These are phyloP conservation scores for Entomortierella parvispora DNA, from an alignment of 192 early-diverging fungal genomes.

Conservation along the genomic window DNA sequence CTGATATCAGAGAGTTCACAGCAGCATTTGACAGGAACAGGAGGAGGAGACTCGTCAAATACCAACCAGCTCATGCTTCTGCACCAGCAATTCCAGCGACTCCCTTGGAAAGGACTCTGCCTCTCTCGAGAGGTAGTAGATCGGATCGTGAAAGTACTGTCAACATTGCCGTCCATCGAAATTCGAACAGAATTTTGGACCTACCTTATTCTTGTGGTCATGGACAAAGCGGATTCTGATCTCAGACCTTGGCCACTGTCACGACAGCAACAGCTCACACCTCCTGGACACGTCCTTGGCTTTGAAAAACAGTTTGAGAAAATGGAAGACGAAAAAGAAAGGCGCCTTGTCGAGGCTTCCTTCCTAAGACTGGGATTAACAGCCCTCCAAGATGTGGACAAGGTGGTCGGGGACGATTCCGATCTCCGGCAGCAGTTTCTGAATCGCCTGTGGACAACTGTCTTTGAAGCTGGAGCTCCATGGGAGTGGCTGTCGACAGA, in stretches of 20 bases:
- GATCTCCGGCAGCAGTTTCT: conserved; percentile 32
- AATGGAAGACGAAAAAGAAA: not conserved
- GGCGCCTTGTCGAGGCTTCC: conserved; percentile 20
- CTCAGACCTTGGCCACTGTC: conserved; percentile 12
- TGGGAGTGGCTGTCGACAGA: conserved; percentile 17
- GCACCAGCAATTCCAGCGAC: conserved; percentile 45
- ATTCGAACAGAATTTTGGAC: conserved; percentile 36
- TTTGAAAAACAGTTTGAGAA: not conserved
- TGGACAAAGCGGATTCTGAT: conserved; percentile 37
- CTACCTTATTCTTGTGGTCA: conserved; percentile 20
- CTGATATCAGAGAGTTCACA: conserved; percentile 15
- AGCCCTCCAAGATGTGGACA: conserved; percentile 23
- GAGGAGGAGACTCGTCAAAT: not conserved
- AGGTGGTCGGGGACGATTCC: conserved; percentile 21
- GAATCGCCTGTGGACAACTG: conserved; percentile 15
- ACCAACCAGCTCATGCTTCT: conserved; percentile 47
- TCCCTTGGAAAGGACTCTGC: conserved; percentile 29
- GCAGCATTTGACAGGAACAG: too few species aligned
- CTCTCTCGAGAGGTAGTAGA: conserved; percentile 12
- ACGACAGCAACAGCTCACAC: too few species aligned
- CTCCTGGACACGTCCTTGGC: too few species aligned
- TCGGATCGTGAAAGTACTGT: conserved; percentile 10
- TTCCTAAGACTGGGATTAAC: conserved; percentile 28
- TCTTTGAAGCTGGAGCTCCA: conserved; percentile 19
- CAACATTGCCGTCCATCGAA: conserved; percentile 16